phyloP scores from a whole-genome alignment of 2,329 filamentous ascomycete species.

The Chrysoporthe puriensis region DNA sequence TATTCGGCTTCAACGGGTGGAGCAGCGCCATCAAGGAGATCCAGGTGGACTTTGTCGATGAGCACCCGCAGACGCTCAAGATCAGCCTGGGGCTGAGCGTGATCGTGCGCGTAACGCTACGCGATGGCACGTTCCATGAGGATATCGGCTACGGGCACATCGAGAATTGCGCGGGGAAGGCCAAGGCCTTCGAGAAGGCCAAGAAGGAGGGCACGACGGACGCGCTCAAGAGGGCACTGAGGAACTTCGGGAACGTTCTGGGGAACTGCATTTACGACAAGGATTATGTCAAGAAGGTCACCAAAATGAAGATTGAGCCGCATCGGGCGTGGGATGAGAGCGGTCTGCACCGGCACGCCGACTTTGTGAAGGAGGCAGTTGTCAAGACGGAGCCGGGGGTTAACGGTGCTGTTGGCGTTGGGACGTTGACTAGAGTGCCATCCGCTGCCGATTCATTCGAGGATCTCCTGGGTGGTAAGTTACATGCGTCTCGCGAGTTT shows the following conservation, averaged over 20 bases:
- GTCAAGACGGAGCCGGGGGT: conserved; percentile 32
- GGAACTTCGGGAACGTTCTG: conserved; percentile 93
- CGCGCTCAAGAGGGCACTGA: conserved; percentile 83
- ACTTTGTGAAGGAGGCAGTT: conserved; percentile 64
- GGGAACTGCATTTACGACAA: conserved; percentile 99
- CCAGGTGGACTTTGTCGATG: conserved; percentile 93
- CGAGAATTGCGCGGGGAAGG: conserved; percentile 94
- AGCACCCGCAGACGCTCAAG: conserved; percentile 75
- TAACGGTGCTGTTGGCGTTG: conserved; percentile 14
- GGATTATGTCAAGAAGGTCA: conserved; percentile 87
- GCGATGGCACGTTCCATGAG: conserved; percentile 96
- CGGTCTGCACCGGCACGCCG: conserved; percentile 80
- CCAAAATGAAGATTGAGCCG: conserved; percentile 80
- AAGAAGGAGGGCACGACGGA: conserved; percentile 99
- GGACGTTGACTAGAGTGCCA: neutral
- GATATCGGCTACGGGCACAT: conserved; percentile 97
- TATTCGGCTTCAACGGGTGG: conserved; percentile 98
- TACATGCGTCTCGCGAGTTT: conserved; percentile 30
- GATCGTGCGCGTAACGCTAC: conserved; percentile 85
- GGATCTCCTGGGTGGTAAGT: conserved; percentile 53
- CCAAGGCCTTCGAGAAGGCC: conserved; percentile 94
- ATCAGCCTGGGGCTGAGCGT: conserved; percentile 87
- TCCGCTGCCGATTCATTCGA: conserved; percentile 51
- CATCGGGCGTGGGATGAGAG: conserved; percentile 74
- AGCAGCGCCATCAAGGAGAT: conserved; percentile 94